Percentiles rank a stretch among this genome's conserved stretches.
These are phyloP conservation scores for Medicago truncatula DNA, from an alignment of 306 rosid genomes.

Conservation along the genomic window MtrunA17r5.0-ANR NC_053044.1:41721001-41721500, in stretches of 20 bases:
- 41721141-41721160: conserved; percentile 73
- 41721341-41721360: conserved; percentile 81
- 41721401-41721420: conserved; percentile 51
- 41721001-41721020: conserved; percentile 82
- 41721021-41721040: conserved; percentile 75
- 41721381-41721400: conserved; percentile 67
- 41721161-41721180: conserved; percentile 60
- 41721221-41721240: conserved; percentile 76
- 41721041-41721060: conserved; percentile 72
- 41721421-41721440: conserved; percentile 58
- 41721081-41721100: conserved; percentile 59
- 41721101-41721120: conserved; percentile 58
- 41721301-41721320: conserved; percentile 74
- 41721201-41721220: conserved; percentile 92
- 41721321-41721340: conserved; percentile 73
- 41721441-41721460: conserved; percentile 60
- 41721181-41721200: conserved; percentile 70
- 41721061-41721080: conserved; percentile 62
- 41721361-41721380: conserved; percentile 57
- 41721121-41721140: conserved; percentile 76
- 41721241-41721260: conserved; percentile 72
- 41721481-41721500: conserved; percentile 72
- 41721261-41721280: conserved; percentile 79
- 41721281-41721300: conserved; percentile 72
- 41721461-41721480: conserved; percentile 64